Evolutionary conservation across 345 rosid genomes (phyloP).

Genomic region (Hibiscus syriacus): DNA sequence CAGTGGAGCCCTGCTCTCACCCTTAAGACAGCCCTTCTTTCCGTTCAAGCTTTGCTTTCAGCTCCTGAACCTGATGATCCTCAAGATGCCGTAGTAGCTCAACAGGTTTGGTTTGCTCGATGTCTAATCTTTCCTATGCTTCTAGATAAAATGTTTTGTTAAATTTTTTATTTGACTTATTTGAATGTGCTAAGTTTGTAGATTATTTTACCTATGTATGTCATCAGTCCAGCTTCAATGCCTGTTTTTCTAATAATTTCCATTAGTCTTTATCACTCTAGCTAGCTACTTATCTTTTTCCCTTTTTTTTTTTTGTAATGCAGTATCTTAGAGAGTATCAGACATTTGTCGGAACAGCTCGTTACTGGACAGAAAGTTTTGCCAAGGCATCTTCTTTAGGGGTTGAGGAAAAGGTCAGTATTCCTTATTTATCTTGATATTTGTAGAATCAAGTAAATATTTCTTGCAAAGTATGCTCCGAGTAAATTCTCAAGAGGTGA

Average conservation of each 20-base stretch:
- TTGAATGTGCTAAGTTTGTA: background rate
- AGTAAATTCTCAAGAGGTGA: background rate
- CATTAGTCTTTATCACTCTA: background rate
- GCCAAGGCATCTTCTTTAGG: conserved; percentile 76
- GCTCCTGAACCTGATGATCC: conserved; percentile 97
- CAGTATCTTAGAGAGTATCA: conserved; percentile 87
- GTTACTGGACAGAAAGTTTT: conserved; percentile 95
- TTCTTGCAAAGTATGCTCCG: background rate
- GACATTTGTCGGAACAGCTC: conserved; percentile 84
- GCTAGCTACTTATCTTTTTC: background rate
- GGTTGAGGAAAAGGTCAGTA: conserved; percentile 77
- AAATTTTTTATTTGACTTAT: background rate
- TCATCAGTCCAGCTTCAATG: background rate
- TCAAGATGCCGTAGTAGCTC: conserved; percentile 99
- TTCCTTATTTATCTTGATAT: background rate
- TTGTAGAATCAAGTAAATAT: background rate
- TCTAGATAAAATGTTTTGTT: background rate
- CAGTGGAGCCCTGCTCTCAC: conserved; percentile 99
- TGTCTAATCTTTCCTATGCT: background rate
- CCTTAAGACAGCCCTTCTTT: conserved; percentile 92
- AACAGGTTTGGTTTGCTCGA: conserved; percentile 51
- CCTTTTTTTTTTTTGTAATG: conserved; percentile 10
- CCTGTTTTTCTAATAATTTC: background rate
- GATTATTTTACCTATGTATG: background rate
- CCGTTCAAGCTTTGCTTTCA: conserved; percentile 89